phyloP scores from a whole-genome alignment of 139 green algal species.

The Penium margaritaceum region DNA sequence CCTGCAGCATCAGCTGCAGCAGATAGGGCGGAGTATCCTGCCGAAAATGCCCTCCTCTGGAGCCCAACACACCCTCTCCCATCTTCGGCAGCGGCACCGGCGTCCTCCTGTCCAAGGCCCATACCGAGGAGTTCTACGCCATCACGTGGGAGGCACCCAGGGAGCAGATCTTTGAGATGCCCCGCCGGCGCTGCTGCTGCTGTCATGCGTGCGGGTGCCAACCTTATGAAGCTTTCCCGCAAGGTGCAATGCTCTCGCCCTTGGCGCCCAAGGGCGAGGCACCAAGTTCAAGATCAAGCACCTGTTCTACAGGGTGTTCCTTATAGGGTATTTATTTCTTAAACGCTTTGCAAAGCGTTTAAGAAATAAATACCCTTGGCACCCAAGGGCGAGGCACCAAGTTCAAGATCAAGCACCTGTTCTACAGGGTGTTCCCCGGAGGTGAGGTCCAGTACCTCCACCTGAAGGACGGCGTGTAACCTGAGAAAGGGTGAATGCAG shows the following conservation, averaged over 20 bases:
- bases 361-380: too few relatives aligned
- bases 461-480: conserved; percentile 95
- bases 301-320: conserved; percentile 78
- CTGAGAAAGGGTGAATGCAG: conserved; percentile 97
- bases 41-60: too few relatives aligned
- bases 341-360: too few relatives aligned
- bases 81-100: conserved; percentile 96
- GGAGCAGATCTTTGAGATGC: conserved; percentile 99
- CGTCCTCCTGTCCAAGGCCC: conserved; percentile 86
- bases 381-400: too few relatives aligned
- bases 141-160: conserved; percentile 65
- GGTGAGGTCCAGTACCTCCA: conserved; percentile 97
- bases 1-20: too few relatives aligned
- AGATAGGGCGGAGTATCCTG: too few relatives aligned
- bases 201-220: conserved; percentile 94
- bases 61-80: conserved; percentile 82
- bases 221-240: conserved; percentile 94
- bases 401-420: too few relatives aligned
- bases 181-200: conserved; percentile 90
- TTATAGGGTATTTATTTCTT: too few relatives aligned
- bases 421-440: too few relatives aligned
- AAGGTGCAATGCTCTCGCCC: conserved; percentile 98
- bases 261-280: conserved; percentile 85
- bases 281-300: conserved; percentile 92
- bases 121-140: conserved; percentile 49